phyloP scores from a whole-genome alignment of 495 filamentous ascomycete genomes.

The Lophium mytilinum region DNA sequence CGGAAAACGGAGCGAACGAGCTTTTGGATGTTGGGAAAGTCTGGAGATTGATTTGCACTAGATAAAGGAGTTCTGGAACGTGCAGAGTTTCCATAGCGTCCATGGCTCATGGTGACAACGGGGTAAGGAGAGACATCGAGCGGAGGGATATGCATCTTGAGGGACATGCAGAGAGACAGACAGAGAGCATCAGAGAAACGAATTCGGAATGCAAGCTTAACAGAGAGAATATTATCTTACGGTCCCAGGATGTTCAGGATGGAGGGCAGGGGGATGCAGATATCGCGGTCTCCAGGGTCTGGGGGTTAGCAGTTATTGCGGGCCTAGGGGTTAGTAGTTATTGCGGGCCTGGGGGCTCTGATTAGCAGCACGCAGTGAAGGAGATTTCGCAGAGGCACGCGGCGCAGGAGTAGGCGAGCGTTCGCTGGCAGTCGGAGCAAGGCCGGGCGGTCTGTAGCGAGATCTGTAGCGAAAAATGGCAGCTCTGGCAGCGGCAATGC shows the following conservation, averaged over 20 bases:
- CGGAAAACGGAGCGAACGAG: slow-evolving; percentile 38
- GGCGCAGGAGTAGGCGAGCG: not conserved
- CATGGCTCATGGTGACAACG: slow-evolving; percentile 24
- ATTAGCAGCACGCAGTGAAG: not conserved
- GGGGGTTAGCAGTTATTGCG: no score
- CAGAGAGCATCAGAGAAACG: not conserved
- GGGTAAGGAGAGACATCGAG: slow-evolving; percentile 26
- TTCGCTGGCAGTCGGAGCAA: not conserved
- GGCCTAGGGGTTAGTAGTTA: no score
- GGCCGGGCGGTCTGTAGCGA: not conserved
- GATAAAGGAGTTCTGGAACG: slow-evolving; percentile 17
- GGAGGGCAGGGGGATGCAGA: no score
- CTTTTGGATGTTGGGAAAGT: slow-evolving; percentile 34
- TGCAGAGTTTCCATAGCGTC: slow-evolving; percentile 15
- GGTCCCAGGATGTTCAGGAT: no score
- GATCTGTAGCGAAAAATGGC: not conserved
- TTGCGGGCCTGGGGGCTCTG: not conserved
- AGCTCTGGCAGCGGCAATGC: not conserved
- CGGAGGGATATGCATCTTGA: slow-evolving; percentile 25
- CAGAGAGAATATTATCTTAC: no score
- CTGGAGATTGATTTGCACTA: slow-evolving; percentile 14
- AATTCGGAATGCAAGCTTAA: no score
- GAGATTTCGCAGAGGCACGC: not conserved
- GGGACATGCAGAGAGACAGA: not conserved
- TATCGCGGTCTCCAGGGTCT: no score